Evolutionary conservation across 306 rosid genomes (phyloP), one percentile per base, ranked within the genome.

Genomic region (Vigna reflexopilosa): DNA sequence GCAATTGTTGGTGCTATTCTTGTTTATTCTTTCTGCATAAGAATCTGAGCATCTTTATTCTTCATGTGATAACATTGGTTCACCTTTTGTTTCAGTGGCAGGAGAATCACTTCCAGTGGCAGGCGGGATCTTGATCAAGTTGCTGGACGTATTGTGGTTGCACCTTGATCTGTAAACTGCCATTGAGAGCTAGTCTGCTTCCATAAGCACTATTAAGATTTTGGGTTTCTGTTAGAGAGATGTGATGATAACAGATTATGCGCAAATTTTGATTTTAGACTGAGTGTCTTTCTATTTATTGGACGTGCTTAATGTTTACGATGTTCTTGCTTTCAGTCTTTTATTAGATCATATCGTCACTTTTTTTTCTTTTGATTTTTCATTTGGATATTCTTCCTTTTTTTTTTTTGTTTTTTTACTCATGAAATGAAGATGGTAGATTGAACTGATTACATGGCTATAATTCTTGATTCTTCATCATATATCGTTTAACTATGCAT

Each of bases 111-210:
- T 24, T 63, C 87, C 57, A 83, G 58, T 64, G 87, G 87, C 28
- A 61, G 80, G 4, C 54, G 87, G 19, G 87, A 83, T 70, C 80
- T 83, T 34, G 87, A 83, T 59, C 87, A 83, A 20, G 87, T 83
- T 38, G 83, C 81, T 0, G 87, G 87, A 54, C 22, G 84, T 1
- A 83, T 83, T 10, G 84, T 69, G 12, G 55, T 75, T 63, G 84
- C 87, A 12, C 84, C 81, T 54, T 83, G 84, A 83, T 83, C 17
- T 16, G 9, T 62, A 0, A 78, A 9, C 49, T 42, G 61, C 61
- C 13, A 2, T 4, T 12, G 38, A 11, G 2, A 4, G 15, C 15
- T 55, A 55, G 62, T 13, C 7, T 20, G 32, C 7, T 24, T n/a
- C 38, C 64, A 26, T 58, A 26, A 22, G 49, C 49, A 44, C 12